Base-by-base conservation (phyloP, 805 yeast genomes). In the Candida pini region DNA sequence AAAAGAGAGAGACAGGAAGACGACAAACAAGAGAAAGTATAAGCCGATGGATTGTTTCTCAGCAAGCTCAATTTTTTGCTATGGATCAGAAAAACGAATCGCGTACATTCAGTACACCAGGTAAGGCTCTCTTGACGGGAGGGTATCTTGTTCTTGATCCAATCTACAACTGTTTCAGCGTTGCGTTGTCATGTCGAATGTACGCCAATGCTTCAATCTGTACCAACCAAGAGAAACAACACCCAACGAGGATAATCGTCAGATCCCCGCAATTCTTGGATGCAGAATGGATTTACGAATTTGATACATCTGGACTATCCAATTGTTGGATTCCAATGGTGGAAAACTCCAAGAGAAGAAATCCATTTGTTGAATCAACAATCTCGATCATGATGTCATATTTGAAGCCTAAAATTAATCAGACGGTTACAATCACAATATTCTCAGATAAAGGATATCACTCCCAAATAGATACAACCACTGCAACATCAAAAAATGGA, bases 51-150 rank as follows among this genome's bases (percentile, higher is more conserved):
- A n/a, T n/a, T n/a, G n/a, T n/a, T n/a, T n/a, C n/a, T n/a, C n/a
- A n/a, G n/a, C n/a, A n/a, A n/a, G n/a, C n/a, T n/a, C n/a, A n/a
- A n/a, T n/a, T n/a, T n/a, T n/a, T n/a, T n/a, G n/a, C n/a, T n/a
- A n/a, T n/a, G n/a, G n/a, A n/a, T n/a, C n/a, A n/a, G n/a, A n/a
- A n/a, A n/a, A n/a, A n/a, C n/a, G n/a, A n/a, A n/a, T 13, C 17
- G 43, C 60, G 63, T 35, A 85, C 80, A 7, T 90, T 76, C 54
- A 83, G 96, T 52, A 94, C 97, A 0, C 97, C 98, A 0, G 97
- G 97, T 0, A 92, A 92, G 57, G 97, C 97, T 1, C 65, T 92
- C 18, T 49, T 92, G 9, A 96, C 92, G 1, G 98, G 98, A 14
- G 98, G 98, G 0, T 92, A 92, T 54, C 68, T 92, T 22, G 97